Evolutionary conservation across 805 yeast genomes (phyloP), one percentile per base, ranked within the genome.

Genomic region (Spencermartinsiella europaea): DNA sequence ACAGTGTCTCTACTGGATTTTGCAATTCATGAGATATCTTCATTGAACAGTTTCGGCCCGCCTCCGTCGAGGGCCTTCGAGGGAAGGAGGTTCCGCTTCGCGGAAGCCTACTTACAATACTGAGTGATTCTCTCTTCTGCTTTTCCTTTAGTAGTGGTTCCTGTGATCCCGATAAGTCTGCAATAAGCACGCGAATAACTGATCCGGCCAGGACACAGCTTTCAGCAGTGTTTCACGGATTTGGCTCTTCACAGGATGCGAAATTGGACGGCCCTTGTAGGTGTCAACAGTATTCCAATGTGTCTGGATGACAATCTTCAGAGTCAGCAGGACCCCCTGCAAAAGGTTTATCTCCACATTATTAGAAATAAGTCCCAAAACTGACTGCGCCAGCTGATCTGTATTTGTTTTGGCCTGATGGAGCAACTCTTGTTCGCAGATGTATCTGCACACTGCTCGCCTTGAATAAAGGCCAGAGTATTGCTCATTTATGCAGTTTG

Each of bases 281-380:
- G 86, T 80, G 45, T 76, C 81, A 62, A 89, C 88, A 5, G 89
- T 77, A 14, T 89, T 79, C 98, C 98, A 90, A 57, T 76, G 79
- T 54, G 72, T 67, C 0, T 89, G 84, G 1, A 86, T 83, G 15
- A 83, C 62, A 45, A 84, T 71, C 57, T 85, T 83, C 54, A 86
- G 62, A 50, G 84, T 80, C 28, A 87, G 66, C 34, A 89, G 63
- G 14, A 84, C 75, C 36, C 84, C 71, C 61, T 84, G 95, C 54
- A 46, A 20, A 3, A 34, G 27, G 15, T 36, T 21, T 4, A 40
- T 22, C 16, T 38, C 42, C 15, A 22, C 15, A n/a, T 22, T 27
- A 22, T 8, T 10, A 25, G 31, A 14, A 19, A 38, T 19, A 31
- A 27, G 31, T 15, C 7, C 42, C 7, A 20, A 7, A 14, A 22